Evolutionary conservation across 2,329 filamentous ascomycete species (phyloP).

Genomic region (Neurospora crassa): DNA sequence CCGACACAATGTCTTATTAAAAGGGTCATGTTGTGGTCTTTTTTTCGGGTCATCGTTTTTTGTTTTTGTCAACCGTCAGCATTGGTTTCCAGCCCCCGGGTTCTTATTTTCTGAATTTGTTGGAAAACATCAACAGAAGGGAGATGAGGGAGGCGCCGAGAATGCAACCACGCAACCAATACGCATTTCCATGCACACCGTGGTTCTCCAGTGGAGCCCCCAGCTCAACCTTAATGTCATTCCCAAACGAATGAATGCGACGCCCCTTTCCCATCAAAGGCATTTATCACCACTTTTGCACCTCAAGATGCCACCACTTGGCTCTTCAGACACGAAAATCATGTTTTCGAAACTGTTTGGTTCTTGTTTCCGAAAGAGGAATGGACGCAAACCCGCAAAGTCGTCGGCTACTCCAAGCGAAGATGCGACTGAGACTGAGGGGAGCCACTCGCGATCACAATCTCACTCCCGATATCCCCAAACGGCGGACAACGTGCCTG

Average conservation of each 20-base stretch:
- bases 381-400: slow-evolving; percentile 6
- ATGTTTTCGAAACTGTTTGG: slow-evolving; percentile 15
- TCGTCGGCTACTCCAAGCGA: slow-evolving; percentile 8
- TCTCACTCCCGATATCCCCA: slow-evolving; percentile 1
- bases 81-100: neutral
- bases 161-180: neutral
- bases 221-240: neutral
- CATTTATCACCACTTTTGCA: neutral
- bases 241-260: neutral
- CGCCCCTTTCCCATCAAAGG: neutral
- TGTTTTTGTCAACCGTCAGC: slow-evolving; percentile 1
- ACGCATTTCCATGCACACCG: neutral
- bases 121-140: neutral
- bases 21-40: neutral
- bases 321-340: neutral
- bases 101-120: neutral
- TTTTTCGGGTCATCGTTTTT: slow-evolving; percentile 1
- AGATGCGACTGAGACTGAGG: slow-evolving; percentile 15
- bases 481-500: neutral
- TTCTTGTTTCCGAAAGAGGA: slow-evolving; percentile 15
- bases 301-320: neutral
- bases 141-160: neutral
- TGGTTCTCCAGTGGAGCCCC: neutral
- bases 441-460: slow-evolving; percentile 9
- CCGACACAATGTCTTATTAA: slow-evolving; percentile 19